Evolutionary conservation across 2,329 filamentous ascomycete genomes (phyloP).

Genomic region (Tricladium varicosporioides): DNA sequence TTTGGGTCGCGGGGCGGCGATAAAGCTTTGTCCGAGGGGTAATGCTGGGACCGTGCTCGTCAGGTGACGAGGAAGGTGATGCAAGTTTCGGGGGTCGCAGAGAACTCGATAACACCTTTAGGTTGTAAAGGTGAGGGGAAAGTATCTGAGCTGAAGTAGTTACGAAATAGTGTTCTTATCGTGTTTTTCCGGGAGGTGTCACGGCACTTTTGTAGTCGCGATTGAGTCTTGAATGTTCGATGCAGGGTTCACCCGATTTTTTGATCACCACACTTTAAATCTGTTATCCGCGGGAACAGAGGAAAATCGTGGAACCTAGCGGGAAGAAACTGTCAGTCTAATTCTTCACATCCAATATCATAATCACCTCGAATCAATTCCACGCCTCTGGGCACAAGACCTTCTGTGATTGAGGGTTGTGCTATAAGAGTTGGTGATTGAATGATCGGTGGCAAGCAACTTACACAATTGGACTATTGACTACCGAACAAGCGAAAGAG

Average conservation of each 20-base stretch:
- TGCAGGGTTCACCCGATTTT: background rate
- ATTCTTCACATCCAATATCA: background rate
- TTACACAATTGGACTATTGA: constrained; percentile 12
- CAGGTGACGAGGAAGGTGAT: background rate
- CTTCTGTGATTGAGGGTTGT: background rate
- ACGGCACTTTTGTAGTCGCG: background rate
- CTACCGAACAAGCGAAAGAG: constrained; percentile 12
- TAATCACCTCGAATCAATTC: background rate
- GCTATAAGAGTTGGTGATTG: background rate
- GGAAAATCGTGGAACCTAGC: background rate
- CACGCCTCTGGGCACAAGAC: background rate
- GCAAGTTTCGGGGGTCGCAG: background rate
- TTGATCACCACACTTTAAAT: background rate
- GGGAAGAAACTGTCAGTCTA: background rate
- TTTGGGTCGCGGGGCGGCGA: constrained; percentile 5
- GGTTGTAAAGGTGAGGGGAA: background rate
- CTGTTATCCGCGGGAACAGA: background rate
- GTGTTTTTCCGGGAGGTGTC: background rate
- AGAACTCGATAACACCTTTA: background rate
- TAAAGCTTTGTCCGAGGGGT: constrained; percentile 4
- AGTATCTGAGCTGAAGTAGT: background rate
- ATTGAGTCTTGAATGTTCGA: background rate
- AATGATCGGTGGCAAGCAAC: constrained; percentile 4
- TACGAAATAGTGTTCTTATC: background rate
- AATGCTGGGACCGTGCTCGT: background rate